Conservation (phyloP, 179 eudicot genomes). For the Amaranthus tricolor region DNA sequence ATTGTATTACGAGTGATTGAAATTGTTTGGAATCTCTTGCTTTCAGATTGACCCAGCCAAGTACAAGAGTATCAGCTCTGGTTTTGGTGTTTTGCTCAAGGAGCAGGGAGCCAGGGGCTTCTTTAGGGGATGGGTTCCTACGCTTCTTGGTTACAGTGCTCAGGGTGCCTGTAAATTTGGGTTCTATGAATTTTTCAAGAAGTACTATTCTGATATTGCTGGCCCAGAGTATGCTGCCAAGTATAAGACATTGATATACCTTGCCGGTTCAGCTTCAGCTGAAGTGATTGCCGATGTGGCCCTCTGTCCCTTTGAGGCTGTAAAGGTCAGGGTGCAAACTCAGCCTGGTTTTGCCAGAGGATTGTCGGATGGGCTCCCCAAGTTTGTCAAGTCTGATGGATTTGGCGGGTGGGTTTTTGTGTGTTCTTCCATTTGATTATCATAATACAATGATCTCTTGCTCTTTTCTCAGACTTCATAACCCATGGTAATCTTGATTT, state of each 20-base stretch:
- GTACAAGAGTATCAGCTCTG: slow-evolving; percentile 53
- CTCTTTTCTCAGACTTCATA: not conserved
- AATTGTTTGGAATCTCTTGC: not conserved
- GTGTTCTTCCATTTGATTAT: not conserved
- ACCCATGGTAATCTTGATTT: not conserved
- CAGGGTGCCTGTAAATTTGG: slow-evolving; percentile 72
- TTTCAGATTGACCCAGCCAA: slow-evolving; percentile 65
- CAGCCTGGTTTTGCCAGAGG: slow-evolving; percentile 83
- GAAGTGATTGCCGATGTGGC: slow-evolving; percentile 75
- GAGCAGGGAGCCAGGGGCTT: slow-evolving; percentile 64
- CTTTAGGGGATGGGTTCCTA: slow-evolving; percentile 76
- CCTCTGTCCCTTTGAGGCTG: slow-evolving; percentile 84
- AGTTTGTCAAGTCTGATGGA: slow-evolving; percentile 65
- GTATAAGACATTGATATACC: slow-evolving; percentile 62
- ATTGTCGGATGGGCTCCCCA: slow-evolving; percentile 70
- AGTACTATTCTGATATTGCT: slow-evolving; percentile 67
- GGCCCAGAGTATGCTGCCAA: slow-evolving; percentile 69
- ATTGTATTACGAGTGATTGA: too few species aligned
- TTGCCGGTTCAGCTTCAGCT: slow-evolving; percentile 81
- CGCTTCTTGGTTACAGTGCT: slow-evolving; percentile 68
- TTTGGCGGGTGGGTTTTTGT: slow-evolving; percentile 55
- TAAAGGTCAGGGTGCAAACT: slow-evolving; percentile 87
- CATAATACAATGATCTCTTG: not conserved
- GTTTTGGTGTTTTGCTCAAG: slow-evolving; percentile 49
- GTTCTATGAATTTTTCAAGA: slow-evolving; percentile 42